Conservation (phyloP, 768 basidiomycete genomes). For the Hortiboletus flavorubellus region DNA sequence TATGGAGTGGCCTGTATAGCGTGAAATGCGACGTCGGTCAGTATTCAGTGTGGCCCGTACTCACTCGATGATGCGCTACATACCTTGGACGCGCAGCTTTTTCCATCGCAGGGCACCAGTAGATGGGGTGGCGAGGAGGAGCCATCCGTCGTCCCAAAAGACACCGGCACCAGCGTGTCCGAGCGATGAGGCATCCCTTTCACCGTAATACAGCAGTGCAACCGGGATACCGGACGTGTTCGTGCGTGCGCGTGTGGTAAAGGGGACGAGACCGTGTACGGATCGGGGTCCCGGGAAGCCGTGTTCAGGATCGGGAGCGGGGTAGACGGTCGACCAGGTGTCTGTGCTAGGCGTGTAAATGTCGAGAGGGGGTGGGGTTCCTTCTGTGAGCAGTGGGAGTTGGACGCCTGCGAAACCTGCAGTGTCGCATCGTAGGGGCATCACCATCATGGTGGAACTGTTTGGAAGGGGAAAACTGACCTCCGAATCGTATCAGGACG, state of each 20-base stretch:
- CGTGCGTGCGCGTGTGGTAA: neutral
- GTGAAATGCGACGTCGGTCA: too few species aligned
- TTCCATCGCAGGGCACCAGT: conserved; percentile 29
- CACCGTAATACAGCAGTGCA: conserved; percentile 37
- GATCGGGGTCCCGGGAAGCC: conserved; percentile 24
- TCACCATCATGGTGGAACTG: accelerated
- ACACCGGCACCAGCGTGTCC: conserved; percentile 32
- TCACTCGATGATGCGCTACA: neutral
- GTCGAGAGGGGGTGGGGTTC: conserved; percentile 28
- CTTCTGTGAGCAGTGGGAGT: conserved; percentile 23
- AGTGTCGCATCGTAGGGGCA: neutral
- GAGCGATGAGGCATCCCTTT: conserved; percentile 29
- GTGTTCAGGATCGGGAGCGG: conserved; percentile 21
- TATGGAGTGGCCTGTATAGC: too few species aligned
- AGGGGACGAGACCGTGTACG: conserved; percentile 35
- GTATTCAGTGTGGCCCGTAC: too few species aligned
- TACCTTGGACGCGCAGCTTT: conserved; percentile 14
- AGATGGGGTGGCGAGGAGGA: conserved; percentile 21
- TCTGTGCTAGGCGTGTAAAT: conserved; percentile 29
- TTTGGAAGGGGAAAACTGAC: conserved; percentile 2
- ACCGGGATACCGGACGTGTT: conserved; percentile 7
- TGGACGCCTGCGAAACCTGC: conserved; percentile 37
- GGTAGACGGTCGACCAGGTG: conserved; percentile 24
- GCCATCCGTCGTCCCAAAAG: conserved; percentile 42
- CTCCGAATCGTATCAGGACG: conserved; percentile 39